These are phyloP conservation scores for Rhodotorula sp. DNA, from an alignment of 1,284 basidiomycete species.

Conservation along the genomic window DNA sequence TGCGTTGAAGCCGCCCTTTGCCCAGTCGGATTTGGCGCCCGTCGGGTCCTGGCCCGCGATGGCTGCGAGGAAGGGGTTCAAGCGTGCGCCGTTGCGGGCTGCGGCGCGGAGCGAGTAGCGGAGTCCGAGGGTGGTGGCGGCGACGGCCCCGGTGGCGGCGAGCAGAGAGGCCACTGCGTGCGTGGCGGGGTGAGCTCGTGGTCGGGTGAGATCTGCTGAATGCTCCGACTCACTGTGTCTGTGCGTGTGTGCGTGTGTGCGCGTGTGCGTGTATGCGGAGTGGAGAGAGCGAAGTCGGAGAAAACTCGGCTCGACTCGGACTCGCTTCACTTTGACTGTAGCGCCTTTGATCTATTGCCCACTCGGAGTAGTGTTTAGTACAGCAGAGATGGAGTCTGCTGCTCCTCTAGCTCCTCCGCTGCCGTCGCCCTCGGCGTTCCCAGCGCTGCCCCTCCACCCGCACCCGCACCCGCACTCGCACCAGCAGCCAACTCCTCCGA, in stretches of 20 bases:
- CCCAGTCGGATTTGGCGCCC: conserved; percentile 66
- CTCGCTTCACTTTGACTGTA: not conserved
- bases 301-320: too few relatives aligned
- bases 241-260: too few relatives aligned
- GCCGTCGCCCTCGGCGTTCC: conserved; percentile 13
- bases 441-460: conserved; percentile 5
- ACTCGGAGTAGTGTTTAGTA: too few relatives aligned
- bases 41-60: conserved; percentile 35
- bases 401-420: not conserved
- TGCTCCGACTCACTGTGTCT: too few relatives aligned
- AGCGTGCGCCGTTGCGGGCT: conserved; percentile 40
- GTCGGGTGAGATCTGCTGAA: too few relatives aligned
- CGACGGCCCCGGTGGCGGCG: conserved; percentile 37
- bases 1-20: conserved; percentile 87
- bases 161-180: conserved; percentile 24
- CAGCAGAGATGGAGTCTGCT: not conserved
- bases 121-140: conserved; percentile 35
- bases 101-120: conserved; percentile 40
- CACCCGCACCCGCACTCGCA: not conserved
- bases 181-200: not conserved
- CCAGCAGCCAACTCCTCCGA: not conserved
- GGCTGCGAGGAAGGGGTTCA: conserved; percentile 38
- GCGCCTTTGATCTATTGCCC: not conserved
- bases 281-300: too few relatives aligned
- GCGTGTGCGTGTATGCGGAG: too few relatives aligned